A percentile compares a stretch with the other conserved stretches of the same genome.
Conservation (phyloP, 177 flowering plant species). For the Telopea speciosissima region DNA sequence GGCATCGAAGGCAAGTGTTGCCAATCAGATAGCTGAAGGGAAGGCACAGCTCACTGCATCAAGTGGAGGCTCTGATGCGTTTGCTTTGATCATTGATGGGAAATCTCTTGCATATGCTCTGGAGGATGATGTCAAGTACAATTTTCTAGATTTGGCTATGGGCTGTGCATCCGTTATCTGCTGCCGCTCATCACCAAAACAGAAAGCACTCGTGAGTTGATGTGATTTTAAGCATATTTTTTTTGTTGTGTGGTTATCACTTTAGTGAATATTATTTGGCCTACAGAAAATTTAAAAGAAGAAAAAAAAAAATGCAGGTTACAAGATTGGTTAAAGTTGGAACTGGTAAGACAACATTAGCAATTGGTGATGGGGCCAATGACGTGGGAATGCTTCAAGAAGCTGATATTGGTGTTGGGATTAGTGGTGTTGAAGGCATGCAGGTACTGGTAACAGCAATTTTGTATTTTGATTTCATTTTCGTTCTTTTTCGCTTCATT, state of each 20-base stretch:
- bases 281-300: background rate
- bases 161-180: slow-evolving; percentile 96
- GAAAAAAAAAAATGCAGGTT: slow-evolving; percentile 29
- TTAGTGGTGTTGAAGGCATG: slow-evolving; percentile 77
- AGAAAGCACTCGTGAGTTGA: slow-evolving; percentile 83
- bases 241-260: background rate
- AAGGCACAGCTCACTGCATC: slow-evolving; percentile 35
- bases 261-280: background rate
- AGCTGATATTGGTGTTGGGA: slow-evolving; percentile 72
- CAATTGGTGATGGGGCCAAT: slow-evolving; percentile 73
- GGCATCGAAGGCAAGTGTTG: slow-evolving; percentile 64
- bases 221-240: background rate
- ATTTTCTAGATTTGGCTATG: slow-evolving; percentile 68
- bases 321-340: slow-evolving; percentile 41
- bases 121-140: slow-evolving; percentile 55
- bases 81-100: slow-evolving; percentile 92
- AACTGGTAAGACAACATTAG: slow-evolving; percentile 54
- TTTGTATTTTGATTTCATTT: background rate
- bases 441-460: slow-evolving; percentile 30
- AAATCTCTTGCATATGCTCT: slow-evolving; percentile 80
- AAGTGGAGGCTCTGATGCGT: slow-evolving; percentile 42
- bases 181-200: slow-evolving; percentile 94
- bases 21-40: slow-evolving; percentile 55
- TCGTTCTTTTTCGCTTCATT: background rate
- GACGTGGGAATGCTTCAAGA: slow-evolving; percentile 89